Base-by-base conservation (phyloP, 192 early-diverging fungal genomes). In the Rhizophagus prolifer region DNA sequence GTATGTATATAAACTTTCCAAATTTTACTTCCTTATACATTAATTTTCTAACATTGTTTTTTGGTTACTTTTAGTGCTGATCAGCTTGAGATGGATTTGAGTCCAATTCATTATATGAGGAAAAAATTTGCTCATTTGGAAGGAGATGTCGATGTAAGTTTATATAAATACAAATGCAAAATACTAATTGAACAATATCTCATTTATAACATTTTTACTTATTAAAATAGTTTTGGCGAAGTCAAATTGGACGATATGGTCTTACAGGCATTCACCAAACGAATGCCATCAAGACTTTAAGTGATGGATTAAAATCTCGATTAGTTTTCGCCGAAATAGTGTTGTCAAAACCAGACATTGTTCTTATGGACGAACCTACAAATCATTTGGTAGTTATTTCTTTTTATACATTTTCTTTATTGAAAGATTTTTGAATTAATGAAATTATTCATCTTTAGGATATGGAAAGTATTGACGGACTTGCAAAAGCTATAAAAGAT, bases 281-380 rank as follows among this genome's bases (percentile, higher is more conserved):
- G 78, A 92, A 92, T 81, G 87, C 91, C 41, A 98, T 99, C 78
- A 84, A 81, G 25, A 92, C 94, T 25, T 88, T 99, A 46, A 96
- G 95, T 28, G 96, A 99, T 82, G 97, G 97, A 77, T 93, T 97
- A 78, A 93, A 94, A 80, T 91, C 95, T 77, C 94, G 97, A 59
- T 91, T 99, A 73, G 96, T 98, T 19, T 99, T 99, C 86, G 96
- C 95, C 54, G 94, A 96, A 76, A 86, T 99, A 19, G 93, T 96
- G 7, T 85, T 98, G 63, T 85, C 90, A 69, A 86, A 88, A 74
- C 97, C 98, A 72, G 95, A 97, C 85, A 94, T 99, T 77, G 84
- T 99, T 77, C 86, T 99, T 77, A 91, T 99, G 79, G 98, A 99
- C 78, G 98, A 99, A 91, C 97, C 97, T 75, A 98, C 97, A 77